These are phyloP conservation scores for Colletotrichum tofieldiae DNA, from an alignment of 2,329 filamentous ascomycete genomes.

Conservation along the genomic window DNA sequence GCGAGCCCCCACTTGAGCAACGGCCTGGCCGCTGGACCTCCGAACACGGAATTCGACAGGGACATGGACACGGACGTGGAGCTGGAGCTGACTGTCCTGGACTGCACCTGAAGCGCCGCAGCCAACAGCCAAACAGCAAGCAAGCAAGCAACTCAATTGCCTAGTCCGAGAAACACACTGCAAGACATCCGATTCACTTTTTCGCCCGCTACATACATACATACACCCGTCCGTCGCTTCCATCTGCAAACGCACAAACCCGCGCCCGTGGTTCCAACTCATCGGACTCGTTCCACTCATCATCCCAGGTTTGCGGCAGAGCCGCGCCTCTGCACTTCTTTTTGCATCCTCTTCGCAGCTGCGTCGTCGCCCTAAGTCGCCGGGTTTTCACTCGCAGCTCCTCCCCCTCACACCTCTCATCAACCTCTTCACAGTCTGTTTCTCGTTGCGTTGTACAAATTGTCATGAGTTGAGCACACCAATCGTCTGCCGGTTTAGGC, in stretches of 20 bases:
- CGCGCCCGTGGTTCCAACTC: neutral
- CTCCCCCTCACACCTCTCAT: neutral
- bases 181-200: slow-evolving; percentile 25
- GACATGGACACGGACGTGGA: slow-evolving; percentile 10
- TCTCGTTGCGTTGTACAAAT: slow-evolving; percentile 3
- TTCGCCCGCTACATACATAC: neutral
- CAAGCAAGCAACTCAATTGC: slow-evolving; percentile 6
- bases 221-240: neutral
- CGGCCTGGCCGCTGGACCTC: slow-evolving; percentile 11
- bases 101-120: slow-evolving; percentile 1
- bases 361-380: neutral
- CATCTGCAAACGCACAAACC: slow-evolving; percentile 25
- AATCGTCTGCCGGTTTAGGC: slow-evolving; percentile 22
- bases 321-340: slow-evolving; percentile 9
- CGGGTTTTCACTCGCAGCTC: neutral
- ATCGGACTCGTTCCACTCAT: slow-evolving; percentile 2
- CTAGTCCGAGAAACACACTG: slow-evolving; percentile 20
- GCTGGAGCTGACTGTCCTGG: neutral
- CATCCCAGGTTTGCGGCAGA: slow-evolving; percentile 17
- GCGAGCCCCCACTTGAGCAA: slow-evolving; percentile 10
- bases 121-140: neutral
- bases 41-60: slow-evolving; percentile 8
- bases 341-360: neutral
- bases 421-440: slow-evolving; percentile 14
- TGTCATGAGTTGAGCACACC: slow-evolving; percentile 38